Conservation (phyloP, 139 green algal genomes). For the Microglena sp. region DNA sequence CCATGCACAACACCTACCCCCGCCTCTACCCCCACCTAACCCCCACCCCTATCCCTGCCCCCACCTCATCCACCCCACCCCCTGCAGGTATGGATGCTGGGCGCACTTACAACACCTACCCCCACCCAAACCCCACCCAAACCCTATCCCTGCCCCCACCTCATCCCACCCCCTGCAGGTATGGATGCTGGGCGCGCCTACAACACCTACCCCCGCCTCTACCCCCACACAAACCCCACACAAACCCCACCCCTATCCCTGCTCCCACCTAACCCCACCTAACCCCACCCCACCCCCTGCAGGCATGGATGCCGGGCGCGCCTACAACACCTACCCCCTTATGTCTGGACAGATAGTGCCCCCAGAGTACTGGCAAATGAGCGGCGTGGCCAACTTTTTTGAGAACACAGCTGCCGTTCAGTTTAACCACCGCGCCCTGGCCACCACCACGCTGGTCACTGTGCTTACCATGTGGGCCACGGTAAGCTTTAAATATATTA, state of each 20-base stretch:
- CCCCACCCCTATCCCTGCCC: no score
- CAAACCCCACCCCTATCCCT: no score
- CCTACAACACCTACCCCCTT: conserved; percentile 96
- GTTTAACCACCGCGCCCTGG: conserved; percentile 50
- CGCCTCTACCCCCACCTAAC: no score
- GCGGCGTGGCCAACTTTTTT: conserved; percentile 70
- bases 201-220: conserved; percentile 90
- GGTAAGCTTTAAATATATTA: no score
- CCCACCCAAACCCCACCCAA: no score
- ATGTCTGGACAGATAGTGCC: conserved; percentile 86
- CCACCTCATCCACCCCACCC: no score
- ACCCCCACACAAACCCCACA: no score
- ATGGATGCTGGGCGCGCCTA: conserved; percentile 85
- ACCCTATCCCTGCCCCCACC: no score
- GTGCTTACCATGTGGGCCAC: conserved; percentile 52
- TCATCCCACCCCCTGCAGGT: no score
- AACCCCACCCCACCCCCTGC: no score
- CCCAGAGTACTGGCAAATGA: conserved; percentile 72
- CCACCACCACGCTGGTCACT: conserved; percentile 54
- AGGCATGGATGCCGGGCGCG: conserved; percentile 83
- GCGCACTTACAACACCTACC: conserved; percentile 94
- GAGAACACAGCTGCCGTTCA: conserved; percentile 93
- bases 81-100: conserved; percentile 78
- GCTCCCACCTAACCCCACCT: no score
- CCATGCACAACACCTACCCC: no score